Evolutionary conservation across 1,284 basidiomycete genomes (phyloP).

Genomic region (Chondrostereum purpureum): DNA sequence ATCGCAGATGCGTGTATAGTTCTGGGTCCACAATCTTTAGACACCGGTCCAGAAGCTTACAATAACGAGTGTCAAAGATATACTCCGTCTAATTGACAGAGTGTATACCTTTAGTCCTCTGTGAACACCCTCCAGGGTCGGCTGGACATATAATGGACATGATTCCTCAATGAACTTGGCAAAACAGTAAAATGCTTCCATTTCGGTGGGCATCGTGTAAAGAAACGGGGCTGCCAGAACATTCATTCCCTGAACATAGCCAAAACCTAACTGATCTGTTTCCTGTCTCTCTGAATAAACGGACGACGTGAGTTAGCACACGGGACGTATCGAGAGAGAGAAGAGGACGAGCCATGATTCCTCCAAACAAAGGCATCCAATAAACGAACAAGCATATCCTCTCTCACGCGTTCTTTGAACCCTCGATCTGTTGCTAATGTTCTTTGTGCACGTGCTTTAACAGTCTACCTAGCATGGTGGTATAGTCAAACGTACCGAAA

Average conservation of each 20-base stretch:
- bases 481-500: constrained; percentile 61
- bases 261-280: constrained; percentile 71
- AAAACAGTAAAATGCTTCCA: constrained; percentile 96
- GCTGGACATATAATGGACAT: constrained; percentile 93
- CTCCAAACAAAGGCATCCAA: constrained; percentile 97
- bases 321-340: not conserved
- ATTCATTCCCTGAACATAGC: constrained; percentile 98
- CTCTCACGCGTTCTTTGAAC: constrained; percentile 91
- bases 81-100: not conserved
- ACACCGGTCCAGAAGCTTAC: constrained; percentile 85
- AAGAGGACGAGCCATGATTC: constrained; percentile 57
- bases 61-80: not conserved
- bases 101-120: constrained; percentile 84
- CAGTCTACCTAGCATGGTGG: constrained; percentile 16
- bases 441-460: constrained; percentile 49
- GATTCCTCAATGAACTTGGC: constrained; percentile 89
- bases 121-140: constrained; percentile 92
- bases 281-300: constrained; percentile 59
- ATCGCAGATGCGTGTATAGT: constrained; percentile 74
- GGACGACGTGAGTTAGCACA: not conserved
- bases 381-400: constrained; percentile 93
- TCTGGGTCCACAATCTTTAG: constrained; percentile 87
- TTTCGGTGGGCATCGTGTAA: constrained; percentile 91
- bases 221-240: constrained; percentile 96
- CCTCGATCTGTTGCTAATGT: constrained; percentile 92